phyloP scores from a whole-genome alignment of 1,284 basidiomycete species.

The Inonotus obliquus region DNA sequence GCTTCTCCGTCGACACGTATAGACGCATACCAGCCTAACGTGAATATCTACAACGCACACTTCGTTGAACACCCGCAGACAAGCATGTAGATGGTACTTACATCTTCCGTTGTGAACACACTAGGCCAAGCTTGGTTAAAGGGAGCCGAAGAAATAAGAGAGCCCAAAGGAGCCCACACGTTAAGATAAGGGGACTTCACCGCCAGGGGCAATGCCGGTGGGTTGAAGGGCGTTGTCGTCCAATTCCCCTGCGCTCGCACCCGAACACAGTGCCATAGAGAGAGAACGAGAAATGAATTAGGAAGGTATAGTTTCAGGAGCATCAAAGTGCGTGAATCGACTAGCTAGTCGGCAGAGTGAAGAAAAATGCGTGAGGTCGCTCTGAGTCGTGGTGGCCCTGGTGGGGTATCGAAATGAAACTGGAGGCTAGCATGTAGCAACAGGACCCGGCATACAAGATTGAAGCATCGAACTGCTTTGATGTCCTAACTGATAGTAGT shows the following conservation, averaged over 20 bases:
- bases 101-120: too few relatives aligned
- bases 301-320: neutral
- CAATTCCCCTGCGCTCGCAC: slow-evolving; percentile 26
- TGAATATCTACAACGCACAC: too few relatives aligned
- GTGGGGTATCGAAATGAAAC: too few relatives aligned
- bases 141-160: slow-evolving; percentile 34
- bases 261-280: neutral
- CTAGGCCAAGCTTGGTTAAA: slow-evolving; percentile 29
- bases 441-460: too few relatives aligned
- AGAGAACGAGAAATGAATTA: neutral
- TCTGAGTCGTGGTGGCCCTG: too few relatives aligned
- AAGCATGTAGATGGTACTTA: too few relatives aligned
- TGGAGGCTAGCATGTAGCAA: too few relatives aligned
- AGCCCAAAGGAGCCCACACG: slow-evolving; percentile 50
- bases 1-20: slow-evolving; percentile 34
- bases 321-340: neutral
- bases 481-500: too few relatives aligned
- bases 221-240: slow-evolving; percentile 54
- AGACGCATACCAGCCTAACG: slow-evolving; percentile 36
- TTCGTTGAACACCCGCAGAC: too few relatives aligned
- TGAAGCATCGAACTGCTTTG: too few relatives aligned
- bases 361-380: neutral
- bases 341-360: neutral
- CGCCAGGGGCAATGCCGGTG: slow-evolving; percentile 52
- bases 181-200: slow-evolving; percentile 62